phyloP scores from a whole-genome alignment of 73 alveolate species.

The Paramecium biaurelia region DNA sequence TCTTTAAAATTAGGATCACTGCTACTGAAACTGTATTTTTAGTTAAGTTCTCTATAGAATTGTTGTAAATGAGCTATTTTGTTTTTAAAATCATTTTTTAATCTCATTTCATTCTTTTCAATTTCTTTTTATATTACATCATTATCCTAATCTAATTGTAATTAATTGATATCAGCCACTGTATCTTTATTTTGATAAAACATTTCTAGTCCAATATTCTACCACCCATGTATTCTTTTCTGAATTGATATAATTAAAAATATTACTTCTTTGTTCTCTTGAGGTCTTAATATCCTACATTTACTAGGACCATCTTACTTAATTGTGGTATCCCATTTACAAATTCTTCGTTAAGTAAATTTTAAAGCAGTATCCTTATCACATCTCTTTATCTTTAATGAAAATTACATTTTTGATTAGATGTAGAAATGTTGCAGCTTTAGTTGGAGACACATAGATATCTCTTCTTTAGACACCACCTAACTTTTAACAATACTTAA shows the following conservation, averaged over 20 bases:
- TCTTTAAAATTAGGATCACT: conserved; percentile 32
- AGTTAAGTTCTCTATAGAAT: conserved; percentile 3
- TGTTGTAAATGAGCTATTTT: not conserved
- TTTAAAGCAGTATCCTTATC: not conserved
- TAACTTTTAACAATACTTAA: conserved; percentile 31
- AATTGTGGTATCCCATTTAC: conserved; percentile 39
- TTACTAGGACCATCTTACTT: conserved; percentile 15
- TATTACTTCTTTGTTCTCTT: not conserved
- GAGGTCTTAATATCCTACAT: conserved; percentile 13
- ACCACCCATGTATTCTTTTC: conserved; percentile 40
- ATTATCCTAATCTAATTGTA: not conserved
- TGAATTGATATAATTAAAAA: not conserved
- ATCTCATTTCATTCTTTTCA: conserved; percentile 25
- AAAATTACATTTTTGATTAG: not conserved
- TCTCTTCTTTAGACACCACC: conserved; percentile 27
- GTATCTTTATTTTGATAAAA: conserved; percentile 21
- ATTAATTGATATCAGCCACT: not conserved
- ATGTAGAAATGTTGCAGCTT: conserved; percentile 43
- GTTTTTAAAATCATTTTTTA: conserved; percentile 29
- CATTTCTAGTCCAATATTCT: conserved; percentile 20
- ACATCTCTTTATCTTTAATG: not conserved
- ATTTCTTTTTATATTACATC: not conserved
- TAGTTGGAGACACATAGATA: conserved; percentile 17
- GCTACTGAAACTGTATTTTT: not conserved
- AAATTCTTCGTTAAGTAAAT: conserved; percentile 20